phyloP scores from a whole-genome alignment of 2,329 filamentous ascomycete species.

The Phyllosticta citribraziliensis region DNA sequence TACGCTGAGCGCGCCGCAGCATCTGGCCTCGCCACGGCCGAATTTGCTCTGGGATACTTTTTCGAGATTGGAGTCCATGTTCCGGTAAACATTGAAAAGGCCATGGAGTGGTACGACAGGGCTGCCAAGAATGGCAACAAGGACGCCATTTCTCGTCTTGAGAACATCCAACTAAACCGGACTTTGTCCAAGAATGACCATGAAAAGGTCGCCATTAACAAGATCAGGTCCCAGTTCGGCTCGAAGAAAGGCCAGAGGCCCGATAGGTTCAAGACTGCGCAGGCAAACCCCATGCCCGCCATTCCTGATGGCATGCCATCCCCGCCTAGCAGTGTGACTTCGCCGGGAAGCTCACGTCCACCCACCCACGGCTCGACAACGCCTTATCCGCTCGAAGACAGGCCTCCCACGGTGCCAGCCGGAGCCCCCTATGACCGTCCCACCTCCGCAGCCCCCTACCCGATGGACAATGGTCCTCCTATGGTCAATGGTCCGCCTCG shows the following conservation, averaged over 20 bases:
- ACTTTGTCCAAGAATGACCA: constrained; percentile 85
- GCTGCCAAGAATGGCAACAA: constrained; percentile 86
- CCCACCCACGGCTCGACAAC: constrained; percentile 27
- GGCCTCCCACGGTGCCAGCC: constrained; percentile 23
- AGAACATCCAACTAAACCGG: constrained; percentile 73
- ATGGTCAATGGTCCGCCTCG: constrained; percentile 23
- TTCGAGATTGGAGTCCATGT: constrained; percentile 93
- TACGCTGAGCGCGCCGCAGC: constrained; percentile 83
- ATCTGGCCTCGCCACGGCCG: constrained; percentile 74
- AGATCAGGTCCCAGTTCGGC: constrained; percentile 57
- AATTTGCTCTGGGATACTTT: constrained; percentile 97
- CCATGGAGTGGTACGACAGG: constrained; percentile 80
- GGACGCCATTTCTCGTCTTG: constrained; percentile 72
- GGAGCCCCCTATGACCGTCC: constrained; percentile 30
- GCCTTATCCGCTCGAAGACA: constrained; percentile 35
- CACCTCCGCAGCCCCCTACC: constrained; percentile 57
- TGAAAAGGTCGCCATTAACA: constrained; percentile 77
- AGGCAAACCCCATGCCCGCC: constrained; percentile 28
- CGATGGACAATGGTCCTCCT: constrained; percentile 54
- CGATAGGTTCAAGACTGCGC: constrained; percentile 31
- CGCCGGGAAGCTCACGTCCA: constrained; percentile 16
- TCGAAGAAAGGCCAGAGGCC: constrained; percentile 41
- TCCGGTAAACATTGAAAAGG: constrained; percentile 70
- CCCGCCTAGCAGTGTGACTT: constrained; percentile 17
- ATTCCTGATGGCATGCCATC: constrained; percentile 29